Base-by-base conservation (phyloP, 257 asterid genomes). In the Echites panduratus region DNA sequence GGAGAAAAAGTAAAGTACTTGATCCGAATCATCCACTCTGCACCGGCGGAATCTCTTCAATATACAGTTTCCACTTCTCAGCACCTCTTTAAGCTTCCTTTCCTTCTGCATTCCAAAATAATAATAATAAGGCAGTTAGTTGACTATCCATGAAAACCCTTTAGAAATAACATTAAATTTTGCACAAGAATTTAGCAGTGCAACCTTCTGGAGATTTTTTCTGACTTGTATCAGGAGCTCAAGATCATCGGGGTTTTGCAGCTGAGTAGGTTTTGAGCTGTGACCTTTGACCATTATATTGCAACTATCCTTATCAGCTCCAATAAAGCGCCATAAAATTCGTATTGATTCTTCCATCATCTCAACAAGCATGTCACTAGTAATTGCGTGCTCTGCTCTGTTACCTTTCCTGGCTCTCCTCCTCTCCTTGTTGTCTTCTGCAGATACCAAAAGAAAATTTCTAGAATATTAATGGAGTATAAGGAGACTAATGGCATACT, bases 291-390 rank as follows among this genome's bases (percentile, higher is more conserved):
- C 19, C 6, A 81, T 35, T 24, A 75, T 70, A 10, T 57, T 59
- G 32, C 79, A 49, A 79, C 96, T 87, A 66, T 90, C 96, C 75
- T 80, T 90, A 76, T 95, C 99, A 4, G 90, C 89, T 38, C 86
- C 87, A 43, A 95, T 87, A 53, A 95, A 95, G 58, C 84, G 79
- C 99, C 98, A 95, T 43, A 92, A 90, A 43, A 89, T 88, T 64
- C 99, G 79, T 77, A 95, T 92, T 0, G 97, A 89, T 82, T 95
- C 99, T 83, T 95, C 99, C 43, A 92, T 77, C 19, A 84, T 92
- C 81, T 92, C 98, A 72, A 89, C 97, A 43, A 95, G 82, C 87
- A 82, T 78, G 22, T 90, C 98, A 48, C 88, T 88, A 48, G 95
- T 85, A 27, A 92, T 81, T 29, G 73, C 84, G 71, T 85, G 84